A percentile compares a stretch with the other conserved stretches of the same genome.
Evolutionary conservation across 306 rosid genomes (phyloP).

Genomic region (Prunus padus): DNA sequence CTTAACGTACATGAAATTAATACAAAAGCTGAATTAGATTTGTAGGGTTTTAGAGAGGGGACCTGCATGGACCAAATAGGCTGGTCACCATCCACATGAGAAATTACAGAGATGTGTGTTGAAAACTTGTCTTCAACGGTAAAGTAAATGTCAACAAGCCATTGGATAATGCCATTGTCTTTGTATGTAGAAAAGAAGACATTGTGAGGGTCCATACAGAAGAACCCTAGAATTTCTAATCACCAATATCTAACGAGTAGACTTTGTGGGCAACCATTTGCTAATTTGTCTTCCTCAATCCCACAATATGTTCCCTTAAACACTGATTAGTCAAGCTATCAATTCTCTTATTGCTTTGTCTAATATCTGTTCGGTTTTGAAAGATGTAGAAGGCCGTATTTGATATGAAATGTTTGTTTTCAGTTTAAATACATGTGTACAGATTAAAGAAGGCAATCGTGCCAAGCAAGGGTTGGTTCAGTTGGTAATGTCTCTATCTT

Average conservation of each 20-base stretch:
- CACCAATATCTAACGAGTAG: constrained; percentile 11
- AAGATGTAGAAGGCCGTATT: not conserved
- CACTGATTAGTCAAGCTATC: constrained; percentile 25
- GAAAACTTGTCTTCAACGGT: constrained; percentile 37
- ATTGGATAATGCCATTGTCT: constrained; percentile 30
- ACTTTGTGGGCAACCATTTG: constrained; percentile 37
- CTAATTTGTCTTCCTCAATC: constrained; percentile 44
- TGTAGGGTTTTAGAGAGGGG: constrained; percentile 24
- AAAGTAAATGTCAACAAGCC: constrained; percentile 30
- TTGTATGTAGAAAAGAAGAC: constrained; percentile 33
- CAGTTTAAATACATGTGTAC: constrained; percentile 23
- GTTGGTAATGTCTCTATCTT: too few species aligned
- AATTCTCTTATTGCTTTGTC: constrained; percentile 14
- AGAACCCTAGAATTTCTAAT: constrained; percentile 19
- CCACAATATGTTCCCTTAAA: constrained; percentile 27
- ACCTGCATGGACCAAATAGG: constrained; percentile 38
- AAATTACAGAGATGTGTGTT: constrained; percentile 38
- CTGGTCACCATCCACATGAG: constrained; percentile 33
- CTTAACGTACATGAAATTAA: constrained; percentile 14
- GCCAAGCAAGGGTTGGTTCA: too few species aligned
- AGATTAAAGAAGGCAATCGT: not conserved
- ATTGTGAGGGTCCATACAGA: constrained; percentile 51
- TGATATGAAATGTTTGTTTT: constrained; percentile 17
- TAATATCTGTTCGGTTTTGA: not conserved
- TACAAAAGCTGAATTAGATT: constrained; percentile 28